These are phyloP conservation scores for Hypoxylon crocopeplum DNA, from an alignment of 495 filamentous ascomycete species.

Conservation along the genomic window DNA sequence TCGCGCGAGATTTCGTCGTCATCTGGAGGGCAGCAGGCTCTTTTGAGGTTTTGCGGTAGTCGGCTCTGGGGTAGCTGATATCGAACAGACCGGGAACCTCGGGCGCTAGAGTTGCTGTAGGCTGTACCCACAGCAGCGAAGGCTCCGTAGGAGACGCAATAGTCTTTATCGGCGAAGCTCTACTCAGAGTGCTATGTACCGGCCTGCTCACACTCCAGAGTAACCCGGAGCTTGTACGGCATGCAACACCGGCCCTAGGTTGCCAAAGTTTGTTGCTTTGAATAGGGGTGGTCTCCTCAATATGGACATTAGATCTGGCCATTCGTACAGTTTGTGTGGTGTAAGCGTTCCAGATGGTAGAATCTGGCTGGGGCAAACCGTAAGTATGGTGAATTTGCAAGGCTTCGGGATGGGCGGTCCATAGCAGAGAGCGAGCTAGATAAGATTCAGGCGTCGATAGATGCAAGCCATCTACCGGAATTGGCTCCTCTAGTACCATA, in stretches of 20 bases:
- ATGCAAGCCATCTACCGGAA: conserved; percentile 15
- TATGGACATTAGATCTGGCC: conserved; percentile 14
- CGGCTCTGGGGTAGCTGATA: conserved; percentile 3
- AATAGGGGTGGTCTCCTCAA: conserved; percentile 21
- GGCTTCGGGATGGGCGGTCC: conserved; percentile 11
- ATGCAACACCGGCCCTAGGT: conserved; percentile 17
- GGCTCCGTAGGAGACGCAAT: neutral
- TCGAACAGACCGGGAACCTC: conserved; percentile 26
- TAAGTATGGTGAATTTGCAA: neutral
- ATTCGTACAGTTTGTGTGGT: conserved; percentile 11
- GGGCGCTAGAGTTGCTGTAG: neutral
- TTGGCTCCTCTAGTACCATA: conserved; percentile 28
- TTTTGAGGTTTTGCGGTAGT: conserved; percentile 30
- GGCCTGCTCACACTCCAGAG: conserved; percentile 31
- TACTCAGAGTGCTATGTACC: neutral
- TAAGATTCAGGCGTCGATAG: neutral
- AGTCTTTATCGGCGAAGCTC: conserved; percentile 16
- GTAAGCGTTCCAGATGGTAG: conserved; percentile 35
- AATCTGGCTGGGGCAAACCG: conserved; percentile 40
- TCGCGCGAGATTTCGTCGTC: conserved; percentile 25
- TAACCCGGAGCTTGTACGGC: neutral
- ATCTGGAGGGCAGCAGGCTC: conserved; percentile 35
- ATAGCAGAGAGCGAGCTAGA: conserved; percentile 16
- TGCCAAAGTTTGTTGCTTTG: conserved; percentile 42
- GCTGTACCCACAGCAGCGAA: conserved; percentile 14